Base-by-base conservation (phyloP, 1,139 yeast genomes). In the Yamadazyma buinensis region DNA sequence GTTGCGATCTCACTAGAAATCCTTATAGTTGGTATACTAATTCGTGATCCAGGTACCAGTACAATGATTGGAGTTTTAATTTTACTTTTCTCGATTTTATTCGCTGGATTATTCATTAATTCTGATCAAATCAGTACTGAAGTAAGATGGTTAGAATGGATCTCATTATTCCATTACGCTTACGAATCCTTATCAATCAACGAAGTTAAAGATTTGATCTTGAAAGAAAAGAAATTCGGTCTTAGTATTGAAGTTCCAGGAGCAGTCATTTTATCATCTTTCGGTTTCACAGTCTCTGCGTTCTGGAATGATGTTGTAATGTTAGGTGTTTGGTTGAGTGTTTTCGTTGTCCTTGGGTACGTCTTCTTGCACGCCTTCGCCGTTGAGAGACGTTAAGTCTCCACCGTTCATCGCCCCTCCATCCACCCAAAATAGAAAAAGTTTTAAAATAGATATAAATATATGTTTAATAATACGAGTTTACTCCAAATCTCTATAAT, bases 171-270 rank as follows among this genome's bases (percentile, higher is more conserved):
- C 73, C 97, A 92, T 57, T 92, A 88, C 54, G 97, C 96, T 0
- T 92, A 90, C 54, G 98, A 92, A 55, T 86, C 97, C 0, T 67
- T 92, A 45, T 74, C 90, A 2, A 90, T 92, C 35, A 92, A 92
- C 55, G 98, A 92, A 56, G 97, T 92, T n/a, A 84, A 81, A 52
- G 86, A 86, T 33, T 70, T 92, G 52, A 80, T 87, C 10, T 69
- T 92, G 49, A 80, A 78, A 44, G 98, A 92, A 54, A 81, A 80
- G 55, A 92, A 92, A 59, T 92, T 81, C 52, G 98, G 98, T 0
- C 71, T 92, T 28, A 84, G 92, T 33, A 92, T 92, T 46, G 96
- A 88, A 58, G 95, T 92, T n/a, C 98, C 98, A 0, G 98, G 98
- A 5, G 97, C 98, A 2, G 94, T 95, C 1, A 92, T 92, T 40